Evolutionary conservation across 306 rosid genomes (phyloP).

Genomic region (Dicorynia guianensis): DNA sequence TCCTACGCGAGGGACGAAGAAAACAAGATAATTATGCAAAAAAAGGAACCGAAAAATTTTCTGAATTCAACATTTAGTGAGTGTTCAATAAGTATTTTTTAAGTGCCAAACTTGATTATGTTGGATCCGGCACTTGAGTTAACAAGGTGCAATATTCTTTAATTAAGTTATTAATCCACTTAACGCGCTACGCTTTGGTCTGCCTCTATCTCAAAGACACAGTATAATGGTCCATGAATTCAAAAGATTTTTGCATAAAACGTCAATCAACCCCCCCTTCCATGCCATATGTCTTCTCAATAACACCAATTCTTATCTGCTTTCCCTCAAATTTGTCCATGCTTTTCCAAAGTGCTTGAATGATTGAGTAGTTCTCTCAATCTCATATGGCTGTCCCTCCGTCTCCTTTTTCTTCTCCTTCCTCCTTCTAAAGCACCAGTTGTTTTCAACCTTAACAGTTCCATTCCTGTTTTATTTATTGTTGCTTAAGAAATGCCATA

Average conservation of each 20-base stretch:
- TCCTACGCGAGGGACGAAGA: too few species aligned
- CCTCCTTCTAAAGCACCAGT: conserved; percentile 20
- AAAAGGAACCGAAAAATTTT: background rate
- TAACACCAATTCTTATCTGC: conserved; percentile 30
- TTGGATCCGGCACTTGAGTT: too few species aligned
- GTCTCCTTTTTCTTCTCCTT: conserved; percentile 2
- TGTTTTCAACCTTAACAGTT: conserved; percentile 31
- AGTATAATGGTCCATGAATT: conserved; percentile 39
- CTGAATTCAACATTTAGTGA: background rate
- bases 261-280: conserved; percentile 47
- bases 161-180: too few species aligned
- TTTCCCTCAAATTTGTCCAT: conserved; percentile 33
- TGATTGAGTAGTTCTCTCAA: conserved; percentile 32
- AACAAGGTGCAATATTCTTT: too few species aligned
- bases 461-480: conserved; percentile 28
- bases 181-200: too few species aligned
- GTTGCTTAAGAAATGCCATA: background rate
- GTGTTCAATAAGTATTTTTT: background rate
- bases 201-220: conserved; percentile 43
- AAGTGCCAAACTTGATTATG: background rate
- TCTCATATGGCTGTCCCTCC: conserved; percentile 34
- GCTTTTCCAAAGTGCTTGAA: conserved; percentile 50
- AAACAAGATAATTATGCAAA: background rate
- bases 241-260: conserved; percentile 41
- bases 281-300: conserved; percentile 35